Percentiles rank a stretch among this genome's conserved stretches.
Evolutionary conservation across 306 rosid species (phyloP).

Genomic region (Quercus robur): DNA sequence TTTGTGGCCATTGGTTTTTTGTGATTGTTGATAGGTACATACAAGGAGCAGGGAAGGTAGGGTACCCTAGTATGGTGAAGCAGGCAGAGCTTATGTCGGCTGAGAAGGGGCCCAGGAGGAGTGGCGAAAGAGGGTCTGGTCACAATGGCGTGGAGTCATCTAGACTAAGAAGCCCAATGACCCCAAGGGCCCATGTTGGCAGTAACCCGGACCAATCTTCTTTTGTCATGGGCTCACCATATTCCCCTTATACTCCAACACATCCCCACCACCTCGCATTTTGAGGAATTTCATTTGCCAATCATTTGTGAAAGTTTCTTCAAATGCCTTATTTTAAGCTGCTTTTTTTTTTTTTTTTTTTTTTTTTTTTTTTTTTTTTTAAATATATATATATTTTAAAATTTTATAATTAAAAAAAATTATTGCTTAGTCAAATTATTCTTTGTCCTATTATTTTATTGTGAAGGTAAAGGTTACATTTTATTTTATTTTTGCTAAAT

Average conservation of each 20-base stretch:
- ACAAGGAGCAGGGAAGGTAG: constrained; percentile 55
- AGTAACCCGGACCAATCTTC: constrained; percentile 16
- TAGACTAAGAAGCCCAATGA: constrained; percentile 32
- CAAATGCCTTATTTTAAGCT: neutral
- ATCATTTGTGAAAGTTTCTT: neutral
- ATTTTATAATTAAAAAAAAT: neutral
- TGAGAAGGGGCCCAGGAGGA: constrained; percentile 73
- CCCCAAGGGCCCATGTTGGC: constrained; percentile 21
- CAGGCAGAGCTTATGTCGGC: constrained; percentile 72
- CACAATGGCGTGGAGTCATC: constrained; percentile 21
- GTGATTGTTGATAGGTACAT: constrained; percentile 48
- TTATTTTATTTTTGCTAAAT: too few species aligned
- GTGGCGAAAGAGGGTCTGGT: constrained; percentile 29
- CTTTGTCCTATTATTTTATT: too few species aligned
- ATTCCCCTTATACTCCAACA: constrained; percentile 36
- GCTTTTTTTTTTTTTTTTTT: too few species aligned
- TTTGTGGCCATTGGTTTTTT: neutral
- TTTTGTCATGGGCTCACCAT: constrained; percentile 40
- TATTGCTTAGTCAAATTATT: too few species aligned
- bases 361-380: too few species aligned
- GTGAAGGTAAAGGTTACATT: too few species aligned
- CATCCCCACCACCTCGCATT: constrained; percentile 50
- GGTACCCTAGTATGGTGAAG: constrained; percentile 53
- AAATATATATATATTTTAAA: too few species aligned
- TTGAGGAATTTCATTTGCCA: neutral